A percentile compares a stretch with the other conserved stretches of the same genome.
Evolutionary conservation across 345 rosid genomes (phyloP).

Genomic region (Reutealis trisperma): DNA sequence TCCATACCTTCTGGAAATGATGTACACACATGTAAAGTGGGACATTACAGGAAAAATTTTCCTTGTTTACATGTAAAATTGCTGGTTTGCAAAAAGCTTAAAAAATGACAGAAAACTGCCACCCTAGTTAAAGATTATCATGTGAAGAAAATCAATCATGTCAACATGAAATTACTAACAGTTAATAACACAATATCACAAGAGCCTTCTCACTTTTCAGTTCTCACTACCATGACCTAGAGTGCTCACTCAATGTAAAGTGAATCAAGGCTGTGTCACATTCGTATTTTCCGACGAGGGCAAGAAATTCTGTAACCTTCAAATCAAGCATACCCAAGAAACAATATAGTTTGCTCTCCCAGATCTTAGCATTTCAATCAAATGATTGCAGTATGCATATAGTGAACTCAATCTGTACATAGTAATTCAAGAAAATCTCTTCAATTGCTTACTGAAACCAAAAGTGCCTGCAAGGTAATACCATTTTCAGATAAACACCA

Average conservation of each 20-base stretch:
- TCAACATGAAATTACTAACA: neutral
- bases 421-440: conserved; percentile 12
- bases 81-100: neutral
- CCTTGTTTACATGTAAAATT: neutral
- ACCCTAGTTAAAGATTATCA: neutral
- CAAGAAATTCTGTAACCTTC: neutral
- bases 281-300: neutral
- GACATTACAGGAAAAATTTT: too few species aligned
- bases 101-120: too few species aligned
- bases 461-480: conserved; percentile 18
- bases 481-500: conserved; percentile 7
- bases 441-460: neutral
- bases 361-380: neutral
- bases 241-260: neutral
- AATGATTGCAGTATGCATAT: neutral
- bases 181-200: neutral
- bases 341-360: neutral
- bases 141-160: neutral
- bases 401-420: neutral
- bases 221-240: neutral
- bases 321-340: neutral
- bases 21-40: neutral
- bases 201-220: neutral
- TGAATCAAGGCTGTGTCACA: neutral
- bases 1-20: neutral